Evolutionary conservation across 352 stramenopile genomes (phyloP).

Genomic region (Aphanomyces astaci): DNA sequence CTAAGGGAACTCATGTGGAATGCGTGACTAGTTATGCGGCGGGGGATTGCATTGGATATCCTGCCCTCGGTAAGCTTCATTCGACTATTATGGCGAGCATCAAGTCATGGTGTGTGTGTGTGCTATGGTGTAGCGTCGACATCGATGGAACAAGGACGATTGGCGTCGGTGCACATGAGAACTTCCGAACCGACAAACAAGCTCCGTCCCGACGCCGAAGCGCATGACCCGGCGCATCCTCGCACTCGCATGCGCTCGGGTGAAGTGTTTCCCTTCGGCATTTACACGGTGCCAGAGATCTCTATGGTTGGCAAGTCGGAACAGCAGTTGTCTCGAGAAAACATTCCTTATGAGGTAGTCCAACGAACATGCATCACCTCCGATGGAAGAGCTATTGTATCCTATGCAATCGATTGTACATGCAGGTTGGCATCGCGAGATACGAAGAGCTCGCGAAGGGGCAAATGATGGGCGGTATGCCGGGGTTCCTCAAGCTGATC

Average conservation of each 20-base stretch:
- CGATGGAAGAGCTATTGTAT: no score
- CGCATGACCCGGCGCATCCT: constrained; percentile 54
- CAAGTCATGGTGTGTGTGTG: background rate
- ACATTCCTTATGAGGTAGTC: constrained; percentile 71
- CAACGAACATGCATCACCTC: no score
- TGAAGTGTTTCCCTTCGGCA: constrained; percentile 83
- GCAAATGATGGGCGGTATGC: constrained; percentile 79
- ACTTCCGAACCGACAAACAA: constrained; percentile 60
- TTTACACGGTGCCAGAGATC: constrained; percentile 89
- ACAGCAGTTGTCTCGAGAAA: constrained; percentile 70
- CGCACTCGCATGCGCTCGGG: constrained; percentile 77
- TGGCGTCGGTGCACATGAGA: constrained; percentile 84
- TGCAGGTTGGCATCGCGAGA: constrained; percentile 70
- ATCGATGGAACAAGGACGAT: constrained; percentile 85
- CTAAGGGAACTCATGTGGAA: background rate
- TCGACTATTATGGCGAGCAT: background rate
- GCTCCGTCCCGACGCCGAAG: constrained; percentile 35
- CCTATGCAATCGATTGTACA: no score
- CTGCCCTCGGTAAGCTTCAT: constrained; percentile 52
- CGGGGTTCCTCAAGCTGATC: constrained; percentile 83
- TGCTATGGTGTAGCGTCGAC: constrained; percentile 45
- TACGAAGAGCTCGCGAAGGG: constrained; percentile 85
- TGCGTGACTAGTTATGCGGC: constrained; percentile 61
- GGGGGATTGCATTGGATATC: constrained; percentile 86
- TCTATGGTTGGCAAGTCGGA: constrained; percentile 88